These are phyloP conservation scores for Fraxinus xanthoxyloides DNA, from an alignment of 305 asterid genomes.

Conservation along the genomic window DNA sequence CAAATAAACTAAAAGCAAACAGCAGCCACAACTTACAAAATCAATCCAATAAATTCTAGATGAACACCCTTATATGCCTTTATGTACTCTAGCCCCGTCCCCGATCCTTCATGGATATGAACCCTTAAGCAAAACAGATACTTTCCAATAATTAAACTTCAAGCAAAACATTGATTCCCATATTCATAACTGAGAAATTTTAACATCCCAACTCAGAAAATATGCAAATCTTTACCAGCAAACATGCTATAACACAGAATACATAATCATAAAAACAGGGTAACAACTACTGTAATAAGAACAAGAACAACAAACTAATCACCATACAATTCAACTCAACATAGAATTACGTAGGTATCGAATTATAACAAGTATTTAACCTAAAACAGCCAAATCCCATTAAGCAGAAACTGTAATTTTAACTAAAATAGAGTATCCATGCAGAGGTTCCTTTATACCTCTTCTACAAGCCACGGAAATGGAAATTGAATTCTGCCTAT, in stretches of 20 bases:
- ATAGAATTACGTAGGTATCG: slow-evolving; percentile 5
- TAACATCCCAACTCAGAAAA: neutral
- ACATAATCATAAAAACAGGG: neutral
- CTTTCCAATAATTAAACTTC: neutral
- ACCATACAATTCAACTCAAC: slow-evolving; percentile 4
- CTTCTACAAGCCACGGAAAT: neutral
- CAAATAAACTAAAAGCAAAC: neutral
- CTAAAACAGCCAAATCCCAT: slow-evolving; percentile 13
- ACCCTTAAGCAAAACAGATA: neutral
- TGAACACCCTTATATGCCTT: neutral
- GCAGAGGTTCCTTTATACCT: neutral
- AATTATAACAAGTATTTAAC: slow-evolving; percentile 13
- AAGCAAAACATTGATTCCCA: neutral
- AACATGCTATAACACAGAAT: neutral
- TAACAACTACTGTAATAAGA: neutral
- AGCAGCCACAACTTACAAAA: neutral
- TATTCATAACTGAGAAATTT: neutral
- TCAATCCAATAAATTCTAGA: neutral
- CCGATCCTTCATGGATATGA: neutral
- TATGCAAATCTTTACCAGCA: neutral
- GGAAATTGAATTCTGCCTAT: neutral
- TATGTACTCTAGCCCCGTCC: neutral
- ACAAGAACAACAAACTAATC: neutral
- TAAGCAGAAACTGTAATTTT: neutral
- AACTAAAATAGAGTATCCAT: neutral